These are phyloP conservation scores for Trichoderma afroharzianum DNA, from an alignment of 2,329 filamentous ascomycete genomes.

Conservation along the genomic window DNA sequence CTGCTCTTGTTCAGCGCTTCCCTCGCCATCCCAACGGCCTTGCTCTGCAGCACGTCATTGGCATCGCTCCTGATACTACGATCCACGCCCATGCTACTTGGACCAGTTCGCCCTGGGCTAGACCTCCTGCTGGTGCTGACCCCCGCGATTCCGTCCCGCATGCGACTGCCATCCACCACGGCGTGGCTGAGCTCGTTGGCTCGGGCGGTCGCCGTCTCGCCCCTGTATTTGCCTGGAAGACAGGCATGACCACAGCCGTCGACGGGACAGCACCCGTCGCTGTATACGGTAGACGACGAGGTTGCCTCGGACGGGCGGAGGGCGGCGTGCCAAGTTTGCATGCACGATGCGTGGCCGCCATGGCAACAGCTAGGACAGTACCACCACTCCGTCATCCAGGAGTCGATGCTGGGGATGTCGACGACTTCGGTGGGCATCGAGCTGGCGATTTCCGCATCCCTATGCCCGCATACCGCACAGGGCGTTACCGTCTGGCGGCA, in stretches of 20 bases:
- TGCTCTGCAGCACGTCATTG: conserved; percentile 55
- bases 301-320: conserved; percentile 23
- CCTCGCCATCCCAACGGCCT: conserved; percentile 57
- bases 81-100: conserved; percentile 11
- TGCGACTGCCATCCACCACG: conserved; percentile 39
- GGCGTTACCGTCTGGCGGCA: conserved; percentile 51
- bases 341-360: conserved; percentile 58
- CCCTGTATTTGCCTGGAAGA: conserved; percentile 53
- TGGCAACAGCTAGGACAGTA: conserved; percentile 61
- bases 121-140: conserved; percentile 27
- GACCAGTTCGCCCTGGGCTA: conserved; percentile 25
- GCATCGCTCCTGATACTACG: conserved; percentile 42
- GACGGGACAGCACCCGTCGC: conserved; percentile 60
- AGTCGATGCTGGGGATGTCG: conserved; percentile 22
- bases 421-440: conserved; percentile 33
- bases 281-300: conserved; percentile 31
- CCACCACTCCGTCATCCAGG: conserved; percentile 52
- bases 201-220: conserved; percentile 42
- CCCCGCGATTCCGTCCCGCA: conserved; percentile 25
- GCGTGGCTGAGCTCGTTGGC: conserved; percentile 52
- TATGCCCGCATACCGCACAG: conserved; percentile 57
- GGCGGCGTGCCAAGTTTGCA: conserved; percentile 56
- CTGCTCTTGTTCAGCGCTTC: conserved; percentile 44
- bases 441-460: conserved; percentile 45
- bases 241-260: conserved; percentile 64